Evolutionary conservation across 768 basidiomycete genomes (phyloP), one percentile per base, ranked within the genome.

Genomic region (Gloeopeniophorella convolvens): DNA sequence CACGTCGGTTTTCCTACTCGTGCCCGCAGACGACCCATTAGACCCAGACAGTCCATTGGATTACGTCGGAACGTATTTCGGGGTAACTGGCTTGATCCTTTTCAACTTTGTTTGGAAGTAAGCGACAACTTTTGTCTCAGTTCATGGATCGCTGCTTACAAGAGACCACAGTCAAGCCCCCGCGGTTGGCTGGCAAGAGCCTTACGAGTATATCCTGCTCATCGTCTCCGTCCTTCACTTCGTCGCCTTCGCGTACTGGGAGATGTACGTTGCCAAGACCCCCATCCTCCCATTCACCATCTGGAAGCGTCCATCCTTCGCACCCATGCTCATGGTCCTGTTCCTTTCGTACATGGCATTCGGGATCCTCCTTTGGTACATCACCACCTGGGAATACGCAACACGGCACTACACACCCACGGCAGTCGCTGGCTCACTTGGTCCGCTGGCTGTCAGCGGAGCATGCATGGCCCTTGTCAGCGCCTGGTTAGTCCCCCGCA

Each of bases 81-180:
- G 50, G 18, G 36, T 51, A 12, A 24, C 12, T 6, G 50, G 23
- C 12, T 42, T 51, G 2, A 33, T 51, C 23, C 50, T 51, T 1
- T 43, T 51, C 50, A 51, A 51, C 33, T 51, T 51, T 32, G 34
- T 39, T 33, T 51, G 50, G 50, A 51, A 51, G 48, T 50, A 26
- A 50, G 48, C 21, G 15, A n/a, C n/a, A n/a, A n/a, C n/a, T n/a
- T 13, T 18, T 28, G 6, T 16, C 13, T 24, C 24, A 4, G n/a
- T 18, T 4, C 48, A 39, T 42, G 6, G 5, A 1, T 27, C 28
- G 24, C 30, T 46, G 13, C 13, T n/a, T n/a, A n/a, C 23, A 5
- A 34, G 30, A 20, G 32, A 46, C 27, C 15, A 2, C 23, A 50
- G 48, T 30, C 50, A 45, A 36, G 50, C 50, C 7, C 31, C 50